Percentiles rank a stretch among this genome's conserved stretches.
Conservation (phyloP, 352 stramenopile species). For the Globisporangium ultimum region DNA sequence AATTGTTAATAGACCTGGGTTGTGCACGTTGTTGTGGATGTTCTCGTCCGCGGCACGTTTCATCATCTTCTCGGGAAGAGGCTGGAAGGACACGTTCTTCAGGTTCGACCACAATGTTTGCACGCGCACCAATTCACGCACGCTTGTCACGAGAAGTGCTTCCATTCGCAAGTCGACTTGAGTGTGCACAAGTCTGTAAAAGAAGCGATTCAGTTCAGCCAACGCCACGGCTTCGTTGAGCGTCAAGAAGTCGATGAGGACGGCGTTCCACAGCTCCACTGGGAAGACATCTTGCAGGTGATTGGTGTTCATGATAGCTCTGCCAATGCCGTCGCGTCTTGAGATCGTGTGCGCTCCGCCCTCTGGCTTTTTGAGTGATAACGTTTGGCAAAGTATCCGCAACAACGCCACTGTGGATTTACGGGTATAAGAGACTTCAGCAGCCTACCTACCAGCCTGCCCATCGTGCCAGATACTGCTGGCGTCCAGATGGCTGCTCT, state of each 20-base stretch:
- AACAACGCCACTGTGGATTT: not conserved
- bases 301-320: slow-evolving; percentile 1
- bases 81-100: slow-evolving; percentile 53
- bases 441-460: not conserved
- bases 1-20: not conserved
- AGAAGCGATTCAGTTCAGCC: slow-evolving; percentile 42
- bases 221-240: slow-evolving; percentile 55
- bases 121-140: slow-evolving; percentile 33
- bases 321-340: not conserved
- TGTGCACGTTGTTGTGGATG: slow-evolving; percentile 35
- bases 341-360: not conserved
- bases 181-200: slow-evolving; percentile 54
- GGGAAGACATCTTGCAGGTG: slow-evolving; percentile 28
- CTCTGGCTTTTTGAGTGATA: not conserved
- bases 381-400: not conserved
- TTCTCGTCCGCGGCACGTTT: slow-evolving; percentile 14
- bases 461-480: not conserved
- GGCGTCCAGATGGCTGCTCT: not conserved
- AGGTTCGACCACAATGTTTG: slow-evolving; percentile 54
- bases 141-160: slow-evolving; percentile 31
- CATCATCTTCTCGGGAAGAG: slow-evolving; percentile 19
- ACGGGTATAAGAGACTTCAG: not conserved
- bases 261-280: slow-evolving; percentile 53
- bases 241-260: slow-evolving; percentile 47
- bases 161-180: slow-evolving; percentile 35